These are phyloP conservation scores for Lentinula edodes DNA, from an alignment of 768 basidiomycete genomes.

Conservation along the genomic window DNA sequence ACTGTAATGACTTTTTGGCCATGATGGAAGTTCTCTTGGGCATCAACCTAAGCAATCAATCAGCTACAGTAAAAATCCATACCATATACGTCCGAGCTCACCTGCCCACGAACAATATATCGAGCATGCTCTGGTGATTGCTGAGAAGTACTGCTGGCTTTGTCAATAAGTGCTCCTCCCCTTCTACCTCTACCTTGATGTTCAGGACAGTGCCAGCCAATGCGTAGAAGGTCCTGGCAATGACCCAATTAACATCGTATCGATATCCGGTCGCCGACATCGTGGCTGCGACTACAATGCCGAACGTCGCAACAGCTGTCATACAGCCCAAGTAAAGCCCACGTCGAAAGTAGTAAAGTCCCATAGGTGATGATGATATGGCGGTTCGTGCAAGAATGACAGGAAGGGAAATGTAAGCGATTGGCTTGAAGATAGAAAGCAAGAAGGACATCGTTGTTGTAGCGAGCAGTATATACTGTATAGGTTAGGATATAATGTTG, in stretches of 20 bases:
- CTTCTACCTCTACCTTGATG: slow-evolving; percentile 74
- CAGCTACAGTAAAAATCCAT: slow-evolving; percentile 4
- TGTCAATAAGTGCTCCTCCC: slow-evolving; percentile 66
- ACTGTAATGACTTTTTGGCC: slow-evolving; percentile 88
- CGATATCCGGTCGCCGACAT: slow-evolving; percentile 64
- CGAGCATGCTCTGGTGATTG: slow-evolving; percentile 94
- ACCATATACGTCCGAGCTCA: slow-evolving; percentile 28
- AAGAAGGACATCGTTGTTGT: slow-evolving; percentile 54
- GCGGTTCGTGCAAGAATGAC: slow-evolving; percentile 58
- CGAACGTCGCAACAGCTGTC: slow-evolving; percentile 65
- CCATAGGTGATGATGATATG: slow-evolving; percentile 47
- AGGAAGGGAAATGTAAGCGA: slow-evolving; percentile 76
- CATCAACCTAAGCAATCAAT: slow-evolving; percentile 52
- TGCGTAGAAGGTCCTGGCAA: slow-evolving; percentile 79
- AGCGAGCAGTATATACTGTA: not conserved
- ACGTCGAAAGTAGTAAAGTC: slow-evolving; percentile 68
- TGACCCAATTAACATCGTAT: slow-evolving; percentile 76
- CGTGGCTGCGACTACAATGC: slow-evolving; percentile 59
- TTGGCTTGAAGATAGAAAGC: slow-evolving; percentile 45
- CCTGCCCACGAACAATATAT: slow-evolving; percentile 79
- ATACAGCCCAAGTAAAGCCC: slow-evolving; percentile 71
- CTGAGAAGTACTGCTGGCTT: slow-evolving; percentile 69
- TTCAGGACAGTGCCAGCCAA: slow-evolving; percentile 60
- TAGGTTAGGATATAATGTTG: not conserved
- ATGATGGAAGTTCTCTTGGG: slow-evolving; percentile 82